These are phyloP conservation scores for Ustilago tritici DNA, from an alignment of 1,284 basidiomycete species.

Conservation along the genomic window DNA sequence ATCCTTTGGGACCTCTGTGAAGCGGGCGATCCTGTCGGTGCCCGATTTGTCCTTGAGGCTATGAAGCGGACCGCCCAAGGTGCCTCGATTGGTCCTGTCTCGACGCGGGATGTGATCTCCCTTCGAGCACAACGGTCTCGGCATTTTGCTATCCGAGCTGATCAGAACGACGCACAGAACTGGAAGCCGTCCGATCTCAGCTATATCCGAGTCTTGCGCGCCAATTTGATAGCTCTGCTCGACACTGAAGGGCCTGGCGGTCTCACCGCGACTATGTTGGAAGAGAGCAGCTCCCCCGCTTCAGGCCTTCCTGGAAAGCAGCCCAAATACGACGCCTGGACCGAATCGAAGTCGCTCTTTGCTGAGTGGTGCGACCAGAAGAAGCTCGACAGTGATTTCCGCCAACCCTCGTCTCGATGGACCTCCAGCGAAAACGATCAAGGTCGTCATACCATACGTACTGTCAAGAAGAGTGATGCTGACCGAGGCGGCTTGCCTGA, in stretches of 20 bases:
- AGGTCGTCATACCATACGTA: not conserved
- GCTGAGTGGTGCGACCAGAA: constrained; percentile 18
- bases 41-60: constrained; percentile 25
- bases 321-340: constrained; percentile 27
- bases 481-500: not conserved
- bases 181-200: constrained; percentile 28
- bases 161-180: not conserved
- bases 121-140: constrained; percentile 14
- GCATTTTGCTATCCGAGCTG: not conserved
- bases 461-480: not conserved
- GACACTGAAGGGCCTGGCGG: constrained; percentile 10
- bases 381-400: not conserved
- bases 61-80: constrained; percentile 28
- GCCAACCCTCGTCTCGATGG: not conserved
- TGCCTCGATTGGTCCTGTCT: not conserved
- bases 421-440: not conserved
- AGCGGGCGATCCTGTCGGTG: constrained; percentile 29
- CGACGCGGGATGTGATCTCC: not conserved
- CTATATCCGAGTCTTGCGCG: constrained; percentile 33
- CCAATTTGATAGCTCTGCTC: constrained; percentile 13
- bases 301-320: not conserved
- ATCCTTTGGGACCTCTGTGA: constrained; percentile 19
- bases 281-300: not conserved
- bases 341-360: constrained; percentile 27
- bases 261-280: constrained; percentile 17